phyloP scores from a whole-genome alignment of 345 rosid genomes.

The Euphorbia pulcherrima region DNA sequence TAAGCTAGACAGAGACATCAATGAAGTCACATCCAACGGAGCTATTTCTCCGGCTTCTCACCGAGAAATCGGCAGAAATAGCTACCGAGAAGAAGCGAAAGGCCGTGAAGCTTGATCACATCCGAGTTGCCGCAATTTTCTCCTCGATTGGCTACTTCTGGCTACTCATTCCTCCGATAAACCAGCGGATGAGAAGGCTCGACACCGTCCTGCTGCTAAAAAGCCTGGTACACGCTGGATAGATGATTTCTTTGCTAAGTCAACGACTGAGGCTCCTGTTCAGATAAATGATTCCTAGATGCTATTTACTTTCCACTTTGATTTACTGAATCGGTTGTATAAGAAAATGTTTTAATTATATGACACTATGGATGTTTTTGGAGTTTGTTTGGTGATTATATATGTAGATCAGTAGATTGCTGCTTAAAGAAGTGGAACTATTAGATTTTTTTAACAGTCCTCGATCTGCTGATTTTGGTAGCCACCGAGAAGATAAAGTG shows the following conservation, averaged over 20 bases:
- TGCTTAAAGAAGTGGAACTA: not conserved
- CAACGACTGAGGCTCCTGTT: slow-evolving; percentile 35
- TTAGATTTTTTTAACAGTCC: not conserved
- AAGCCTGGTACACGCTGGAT: slow-evolving; percentile 58
- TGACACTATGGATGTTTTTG: not conserved
- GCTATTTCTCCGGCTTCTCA: slow-evolving; percentile 70
- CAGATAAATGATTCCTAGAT: slow-evolving; percentile 32
- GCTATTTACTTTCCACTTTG: not conserved
- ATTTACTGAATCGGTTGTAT: slow-evolving; percentile 5
- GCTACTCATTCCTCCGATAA: slow-evolving; percentile 36
- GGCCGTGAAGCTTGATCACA: slow-evolving; percentile 59
- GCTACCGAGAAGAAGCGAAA: slow-evolving; percentile 67
- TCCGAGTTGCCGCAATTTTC: slow-evolving; percentile 71
- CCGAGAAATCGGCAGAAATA: slow-evolving; percentile 56
- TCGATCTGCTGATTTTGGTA: not conserved
- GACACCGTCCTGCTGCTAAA: slow-evolving; percentile 23
- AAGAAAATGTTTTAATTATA: slow-evolving; percentile 3
- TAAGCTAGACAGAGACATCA: slow-evolving; percentile 83
- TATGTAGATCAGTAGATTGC: not conserved
- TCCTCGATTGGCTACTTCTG: slow-evolving; percentile 72
- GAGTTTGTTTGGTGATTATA: not conserved
- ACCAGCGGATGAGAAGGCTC: slow-evolving; percentile 19
- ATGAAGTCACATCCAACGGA: slow-evolving; percentile 72
- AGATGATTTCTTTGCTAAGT: slow-evolving; percentile 52
- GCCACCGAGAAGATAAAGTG: too few relatives aligned